Evolutionary conservation across 441 rosid species (phyloP), one percentile per base, ranked within the genome.

Genomic region (Pelargonium exstipulatum): DNA sequence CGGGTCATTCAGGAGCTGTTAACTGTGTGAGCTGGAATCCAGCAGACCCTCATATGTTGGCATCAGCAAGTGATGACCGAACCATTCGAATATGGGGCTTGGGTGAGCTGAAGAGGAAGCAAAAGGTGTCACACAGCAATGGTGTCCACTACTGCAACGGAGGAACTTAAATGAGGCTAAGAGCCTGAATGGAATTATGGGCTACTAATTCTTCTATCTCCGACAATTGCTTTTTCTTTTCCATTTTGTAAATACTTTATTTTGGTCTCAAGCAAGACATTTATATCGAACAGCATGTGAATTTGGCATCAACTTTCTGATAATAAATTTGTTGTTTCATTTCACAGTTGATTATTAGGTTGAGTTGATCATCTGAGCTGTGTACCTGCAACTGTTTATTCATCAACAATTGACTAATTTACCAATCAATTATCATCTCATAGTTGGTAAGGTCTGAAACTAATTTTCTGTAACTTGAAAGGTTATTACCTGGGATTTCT

Each of bases 21-120:
- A 89, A 89, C 74, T 84, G 95, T 12, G 91, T 87, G 73, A 86
- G 88, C 80, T 89, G 95, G 90, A 89, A 79, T 72, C 95, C 91
- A 0, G 78, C 76, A 8, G 84, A 89, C 70, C 88, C 80, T 22
- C 89, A 85, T 72, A 84, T 89, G 90, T 51, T 89, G 69, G 95
- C 95, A 9, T 87, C 95, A 7, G 88, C 87, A 4, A 89, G 95
- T 62, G 91, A 89, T 61, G 91, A 89, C 45, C 84, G 84, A 5
- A 87, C 91, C 12, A 83, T 89, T 62, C 81, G 95, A 79, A 84
- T 87, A 74, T 89, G 91, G 95, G 95, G 95, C 29, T 80, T 87
- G 66, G 81, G 83, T 62, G 73, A 62, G 62, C 63, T 81, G 65
- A 79, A 79, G 14, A 69, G 43, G 60, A 84, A 78, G 73, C 79